Conservation (phyloP, 1,139 yeast genomes). For the Fermentozyma sake region DNA sequence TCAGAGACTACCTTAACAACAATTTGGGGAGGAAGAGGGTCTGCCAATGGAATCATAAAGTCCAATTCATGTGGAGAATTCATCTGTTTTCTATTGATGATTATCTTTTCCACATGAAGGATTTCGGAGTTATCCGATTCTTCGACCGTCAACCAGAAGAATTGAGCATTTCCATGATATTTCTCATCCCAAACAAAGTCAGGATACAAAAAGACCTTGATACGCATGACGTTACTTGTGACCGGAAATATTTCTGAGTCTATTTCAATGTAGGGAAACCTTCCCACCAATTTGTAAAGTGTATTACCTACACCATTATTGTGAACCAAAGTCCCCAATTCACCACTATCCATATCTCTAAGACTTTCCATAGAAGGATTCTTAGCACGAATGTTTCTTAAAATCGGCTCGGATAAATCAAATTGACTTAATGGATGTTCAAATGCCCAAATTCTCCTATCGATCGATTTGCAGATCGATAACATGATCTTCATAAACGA, state of each 20-base stretch:
- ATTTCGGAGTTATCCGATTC: conserved; percentile 73
- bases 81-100: conserved; percentile 58
- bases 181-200: conserved; percentile 83
- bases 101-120: conserved; percentile 77
- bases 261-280: conserved; percentile 70
- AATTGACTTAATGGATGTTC: conserved; percentile 90
- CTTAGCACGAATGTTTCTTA: conserved; percentile 59
- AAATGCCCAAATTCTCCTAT: conserved; percentile 80
- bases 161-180: conserved; percentile 78
- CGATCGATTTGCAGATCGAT: conserved; percentile 81
- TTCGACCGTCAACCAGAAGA: conserved; percentile 91
- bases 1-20: conserved; percentile 78
- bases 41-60: conserved; percentile 86
- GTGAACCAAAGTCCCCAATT: conserved; percentile 86
- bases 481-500: conserved; percentile 67
- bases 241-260: conserved; percentile 89
- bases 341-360: conserved; percentile 69
- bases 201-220: conserved; percentile 65
- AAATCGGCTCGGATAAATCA: conserved; percentile 65
- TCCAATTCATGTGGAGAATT: conserved; percentile 68
- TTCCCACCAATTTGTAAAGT: conserved; percentile 55
- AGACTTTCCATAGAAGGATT: conserved; percentile 67
- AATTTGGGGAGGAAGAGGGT: conserved; percentile 86
- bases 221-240: conserved; percentile 79
- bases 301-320: conserved; percentile 68